Percentiles rank a stretch among this genome's conserved stretches.
phyloP scores from a whole-genome alignment of 768 basidiomycete genomes.

The Lepiota brunneoincarnata region DNA sequence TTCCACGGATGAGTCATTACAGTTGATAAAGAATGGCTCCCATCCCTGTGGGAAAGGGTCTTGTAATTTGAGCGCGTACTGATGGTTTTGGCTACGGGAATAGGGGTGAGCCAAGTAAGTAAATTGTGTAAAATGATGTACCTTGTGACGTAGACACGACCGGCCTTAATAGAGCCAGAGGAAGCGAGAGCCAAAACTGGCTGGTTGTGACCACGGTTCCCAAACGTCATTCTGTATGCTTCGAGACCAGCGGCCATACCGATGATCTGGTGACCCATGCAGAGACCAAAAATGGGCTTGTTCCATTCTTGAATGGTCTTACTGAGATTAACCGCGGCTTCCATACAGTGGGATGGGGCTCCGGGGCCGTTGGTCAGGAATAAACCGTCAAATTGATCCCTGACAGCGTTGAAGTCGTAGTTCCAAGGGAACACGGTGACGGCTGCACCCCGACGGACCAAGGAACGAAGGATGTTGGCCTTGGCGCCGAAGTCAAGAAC shows the following conservation, averaged over 20 bases:
- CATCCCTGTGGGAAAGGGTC: slow-evolving; percentile 96
- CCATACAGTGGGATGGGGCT: slow-evolving; percentile 86
- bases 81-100: slow-evolving; percentile 82
- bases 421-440: slow-evolving; percentile 98
- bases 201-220: slow-evolving; percentile 99
- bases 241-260: slow-evolving; percentile 97
- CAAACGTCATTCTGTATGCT: slow-evolving; percentile 98
- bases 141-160: slow-evolving; percentile 96
- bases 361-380: slow-evolving; percentile 98
- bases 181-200: slow-evolving; percentile 95
- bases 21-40: slow-evolving; percentile 99
- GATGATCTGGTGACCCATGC: slow-evolving; percentile 99
- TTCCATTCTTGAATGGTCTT: slow-evolving; percentile 86
- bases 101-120: slow-evolving; percentile 4
- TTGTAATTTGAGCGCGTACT: slow-evolving; percentile 91
- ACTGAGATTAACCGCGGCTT: slow-evolving; percentile 77
- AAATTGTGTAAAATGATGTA: slow-evolving; percentile 25
- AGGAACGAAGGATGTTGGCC: slow-evolving; percentile 93
- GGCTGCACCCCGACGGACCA: slow-evolving; percentile 86
- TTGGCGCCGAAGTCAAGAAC: slow-evolving; percentile 97
- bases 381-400: slow-evolving; percentile 90
- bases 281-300: slow-evolving; percentile 95
- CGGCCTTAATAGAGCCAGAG: slow-evolving; percentile 90
- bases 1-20: slow-evolving; percentile 98
- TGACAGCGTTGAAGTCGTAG: slow-evolving; percentile 89